Evolutionary conservation across 495 filamentous ascomycete genomes (phyloP), one percentile per base, ranked within the genome.

Genomic region (Annulohypoxylon moriforme): DNA sequence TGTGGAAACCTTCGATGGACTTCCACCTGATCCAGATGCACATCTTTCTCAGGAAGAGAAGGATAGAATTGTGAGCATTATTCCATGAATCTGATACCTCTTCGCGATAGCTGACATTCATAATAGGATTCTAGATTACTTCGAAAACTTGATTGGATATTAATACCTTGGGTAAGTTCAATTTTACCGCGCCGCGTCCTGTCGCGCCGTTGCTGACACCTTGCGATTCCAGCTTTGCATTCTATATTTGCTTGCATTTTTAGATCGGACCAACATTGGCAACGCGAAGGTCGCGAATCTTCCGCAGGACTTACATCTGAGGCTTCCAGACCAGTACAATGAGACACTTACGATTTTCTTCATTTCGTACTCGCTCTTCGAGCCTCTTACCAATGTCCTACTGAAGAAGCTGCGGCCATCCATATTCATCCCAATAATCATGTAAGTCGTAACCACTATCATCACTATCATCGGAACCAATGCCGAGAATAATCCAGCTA

Each of bases 231-330:
- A 87, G 86, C 87, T 96, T 20, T 92, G 90, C 75, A 82, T 97
- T 29, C 87, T 97, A 25, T 98, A 97, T 75, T 86, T 97, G 8
- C 85, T 92, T 18, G 90, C 91, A 22, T 97, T 97, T 77, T 85
- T 97, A 29, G 94, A 96, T 77, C 86, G 94, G 52, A 88, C 89
- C 27, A 93, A 92, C 77, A 93, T 96, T 60, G 94, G 94, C 62
- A 97, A 97, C 82, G 94, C 94, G 8, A 94, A 93, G 74, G 88
- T 97, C 53, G 92, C 89, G 52, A 90, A 91, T 34, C 82, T 97
- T 1, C 68, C 86, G n/a, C 77, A 83, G 11, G 86, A 90, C 64
- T 83, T 97, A 2, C 80, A 84, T 18, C 33, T 78, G 56, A 24
- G n/a, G 22, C 29, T 75, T 24, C 71, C 71, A 8, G 50, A 52